These are phyloP conservation scores for Candida chauliodis DNA, from an alignment of 805 yeast species.

Conservation along the genomic window DNA sequence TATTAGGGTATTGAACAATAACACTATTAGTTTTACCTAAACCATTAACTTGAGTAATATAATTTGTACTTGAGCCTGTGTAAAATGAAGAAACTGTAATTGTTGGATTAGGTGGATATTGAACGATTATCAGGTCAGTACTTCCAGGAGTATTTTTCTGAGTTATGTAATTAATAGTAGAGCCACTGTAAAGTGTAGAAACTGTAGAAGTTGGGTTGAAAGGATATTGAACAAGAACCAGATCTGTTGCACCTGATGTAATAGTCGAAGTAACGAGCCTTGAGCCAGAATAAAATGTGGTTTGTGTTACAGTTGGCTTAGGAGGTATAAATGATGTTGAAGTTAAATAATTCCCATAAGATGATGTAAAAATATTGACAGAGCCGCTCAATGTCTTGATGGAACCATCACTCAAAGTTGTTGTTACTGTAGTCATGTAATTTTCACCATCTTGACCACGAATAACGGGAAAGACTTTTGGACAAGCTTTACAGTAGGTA, in stretches of 20 bases:
- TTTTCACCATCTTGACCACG: constrained; percentile 12
- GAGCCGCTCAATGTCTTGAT: background rate
- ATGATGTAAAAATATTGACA: constrained; percentile 5
- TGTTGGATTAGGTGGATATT: constrained; percentile 5
- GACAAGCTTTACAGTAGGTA: constrained; percentile 14
- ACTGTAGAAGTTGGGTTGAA: background rate
- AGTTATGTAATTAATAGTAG: background rate
- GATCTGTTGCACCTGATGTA: background rate
- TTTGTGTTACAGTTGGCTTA: constrained; percentile 1
- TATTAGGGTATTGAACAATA: constrained; percentile 7
- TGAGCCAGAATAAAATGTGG: background rate
- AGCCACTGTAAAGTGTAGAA: background rate
- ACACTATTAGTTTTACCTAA: constrained; percentile 8
- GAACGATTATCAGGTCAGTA: background rate
- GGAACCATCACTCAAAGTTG: constrained; percentile 7
- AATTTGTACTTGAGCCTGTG: background rate
- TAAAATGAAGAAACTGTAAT: constrained; percentile 1
- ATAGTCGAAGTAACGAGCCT: background rate
- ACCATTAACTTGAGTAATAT: constrained; percentile 3
- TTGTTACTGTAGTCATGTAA: constrained; percentile 8
- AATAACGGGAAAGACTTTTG: constrained; percentile 14
- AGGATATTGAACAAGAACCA: constrained; percentile 2
- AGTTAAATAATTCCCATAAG: constrained; percentile 5
- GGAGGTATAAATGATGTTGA: constrained; percentile 6
- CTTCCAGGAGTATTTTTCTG: background rate